Evolutionary conservation across 208 protist genomes (phyloP), one percentile per base, ranked within the genome.

Genomic region (Trypanosoma scelopori): DNA sequence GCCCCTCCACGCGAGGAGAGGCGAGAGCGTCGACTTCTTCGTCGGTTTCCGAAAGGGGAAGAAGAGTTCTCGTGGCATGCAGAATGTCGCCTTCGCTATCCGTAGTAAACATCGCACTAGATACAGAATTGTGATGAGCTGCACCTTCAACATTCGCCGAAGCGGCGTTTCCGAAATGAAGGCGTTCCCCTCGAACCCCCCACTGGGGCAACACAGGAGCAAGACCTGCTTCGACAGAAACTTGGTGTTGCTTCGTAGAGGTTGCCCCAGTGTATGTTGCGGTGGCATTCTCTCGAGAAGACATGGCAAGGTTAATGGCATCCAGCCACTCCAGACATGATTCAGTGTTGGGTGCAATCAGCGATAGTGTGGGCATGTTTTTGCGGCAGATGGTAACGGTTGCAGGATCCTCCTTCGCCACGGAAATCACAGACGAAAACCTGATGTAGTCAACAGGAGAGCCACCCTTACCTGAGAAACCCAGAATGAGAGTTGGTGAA

Each of bases 401-500:
- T 20, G 27, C 46, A 6, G 68, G 35, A 16, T 13, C 39, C 13
- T 58, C 39, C 28, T 52, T 43, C 1, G 13, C 23, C 39, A 68
- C 64, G 23, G 41, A 60, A 27, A 35, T 32, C 20, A 80, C 65
- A 7, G 61, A 53, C 22, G 69, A 76, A 60, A 80, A 51, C 42
- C 49, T 76, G 20, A 80, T 35, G 53, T 72, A 80, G 50, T 69
- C 61, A 15, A 60, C 69, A 45, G 75, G 63, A 5, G 55, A 51
- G 30, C 63, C 63, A 56, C 58, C 62, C 30, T 53, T 27, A 27
- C 30, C 35, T 30, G 43, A 51, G n/a, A 56, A 43, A 9, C 63
- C 75, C 28, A 72, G 37, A 15, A 80, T 64, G 22, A 80, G 68
- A 20, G 69, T 76, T 30, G 75, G 75, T 6, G 75, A 76, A 3